Evolutionary conservation across 1,284 basidiomycete species (phyloP).

Genomic region (Neonothopanus nambi): DNA sequence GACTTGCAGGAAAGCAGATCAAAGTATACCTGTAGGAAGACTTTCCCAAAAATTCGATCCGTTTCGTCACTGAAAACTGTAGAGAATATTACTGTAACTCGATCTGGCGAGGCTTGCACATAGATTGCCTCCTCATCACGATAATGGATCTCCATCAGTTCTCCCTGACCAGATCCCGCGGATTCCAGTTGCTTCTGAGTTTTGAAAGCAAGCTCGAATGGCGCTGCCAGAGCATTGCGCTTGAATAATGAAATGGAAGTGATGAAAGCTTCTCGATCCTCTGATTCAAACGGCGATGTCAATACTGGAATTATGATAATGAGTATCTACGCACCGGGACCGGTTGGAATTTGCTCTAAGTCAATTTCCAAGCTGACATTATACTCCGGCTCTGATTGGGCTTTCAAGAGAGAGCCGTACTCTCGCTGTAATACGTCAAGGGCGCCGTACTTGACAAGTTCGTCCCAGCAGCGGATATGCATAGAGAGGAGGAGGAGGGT

Average conservation of each 20-base stretch:
- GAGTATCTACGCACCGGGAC: conserved; percentile 63
- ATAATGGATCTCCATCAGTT: conserved; percentile 93
- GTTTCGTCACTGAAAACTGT: conserved; percentile 98
- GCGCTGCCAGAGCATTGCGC: conserved; percentile 92
- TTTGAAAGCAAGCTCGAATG: conserved; percentile 89
- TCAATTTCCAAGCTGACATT: conserved; percentile 89
- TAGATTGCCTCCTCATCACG: conserved; percentile 97
- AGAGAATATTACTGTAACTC: conserved; percentile 97
- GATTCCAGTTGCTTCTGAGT: conserved; percentile 86
- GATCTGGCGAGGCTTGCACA: conserved; percentile 89
- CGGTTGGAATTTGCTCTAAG: conserved; percentile 79
- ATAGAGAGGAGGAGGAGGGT: conserved; percentile 87
- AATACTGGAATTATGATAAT: neutral
- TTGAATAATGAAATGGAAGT: conserved; percentile 87
- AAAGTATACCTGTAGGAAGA: conserved; percentile 85
- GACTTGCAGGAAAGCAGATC: neutral
- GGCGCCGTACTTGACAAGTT: conserved; percentile 89
- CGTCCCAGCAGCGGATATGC: conserved; percentile 96
- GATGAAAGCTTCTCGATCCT: conserved; percentile 78
- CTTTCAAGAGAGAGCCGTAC: conserved; percentile 75
- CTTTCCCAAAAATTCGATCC: conserved; percentile 94
- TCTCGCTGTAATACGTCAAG: conserved; percentile 79
- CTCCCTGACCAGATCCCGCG: conserved; percentile 65
- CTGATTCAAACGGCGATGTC: conserved; percentile 40
- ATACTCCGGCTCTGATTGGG: conserved; percentile 82